Base-by-base conservation (phyloP, 2,329 filamentous ascomycete genomes). In the Aureobasidium melanogenum region DNA sequence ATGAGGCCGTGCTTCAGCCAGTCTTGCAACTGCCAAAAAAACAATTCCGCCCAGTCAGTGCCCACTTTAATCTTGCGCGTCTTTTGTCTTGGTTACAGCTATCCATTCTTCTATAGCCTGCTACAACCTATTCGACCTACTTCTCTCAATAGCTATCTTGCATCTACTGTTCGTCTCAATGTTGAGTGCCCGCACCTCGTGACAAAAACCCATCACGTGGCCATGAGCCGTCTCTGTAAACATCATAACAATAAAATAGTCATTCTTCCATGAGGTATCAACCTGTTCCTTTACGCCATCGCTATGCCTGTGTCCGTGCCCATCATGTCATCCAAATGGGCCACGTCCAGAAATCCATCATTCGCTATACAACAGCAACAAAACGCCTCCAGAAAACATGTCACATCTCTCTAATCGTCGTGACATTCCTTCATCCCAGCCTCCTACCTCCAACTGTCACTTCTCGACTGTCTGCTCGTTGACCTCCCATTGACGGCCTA, bases 401-500 rank as follows among this genome's bases (percentile, higher is more conserved):
- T 50, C 26, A 32, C 19, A 15, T 46, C 14, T 30, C 28, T n/a
- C 32, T 14, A 14, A 17, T 7, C 43, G n/a, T 32, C 36, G 17
- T 15, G 28, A 32, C 32, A 41, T 41, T 47, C 48, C 26, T 44
- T 72, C 65, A 74, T 19, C 72, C 71, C 30, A 73, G 64, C 12
- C 71, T 73, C 30, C 71, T 66, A 12, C 66, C 65, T 36, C 70
- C 67, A 14, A 71, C 66, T 55, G 68, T 69, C 38, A 72, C 69
- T 32, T 68, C 69, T 50, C 68, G 68, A 48, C 60, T 63, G 9
- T 68, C 69, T 10, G 69, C 63, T 30, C 68, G 63, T 24, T 7
- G 67, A 52, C 19, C 65, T 66, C 28, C 67, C 50, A 17, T 41
- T 51, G 63, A 41, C 39, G 54, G 50, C 12, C 38, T 61, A 8